These are phyloP conservation scores for Vigna reflexopilosa DNA, from an alignment of 306 rosid genomes.

Conservation along the genomic window DNA sequence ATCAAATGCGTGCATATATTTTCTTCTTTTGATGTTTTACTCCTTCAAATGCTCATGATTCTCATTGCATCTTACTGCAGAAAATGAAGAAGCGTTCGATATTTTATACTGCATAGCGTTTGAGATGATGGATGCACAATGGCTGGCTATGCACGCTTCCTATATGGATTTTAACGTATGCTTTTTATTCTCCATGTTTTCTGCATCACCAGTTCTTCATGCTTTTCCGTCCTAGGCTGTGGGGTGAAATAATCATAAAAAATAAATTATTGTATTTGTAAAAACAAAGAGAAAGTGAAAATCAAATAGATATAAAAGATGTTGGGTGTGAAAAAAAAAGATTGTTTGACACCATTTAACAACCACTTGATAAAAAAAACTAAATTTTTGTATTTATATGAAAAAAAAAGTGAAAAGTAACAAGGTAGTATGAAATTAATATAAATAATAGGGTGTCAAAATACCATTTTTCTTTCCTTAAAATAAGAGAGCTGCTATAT, in stretches of 20 bases:
- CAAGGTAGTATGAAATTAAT: too few species aligned
- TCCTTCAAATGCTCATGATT: constrained; percentile 26
- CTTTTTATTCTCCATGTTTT: constrained; percentile 38
- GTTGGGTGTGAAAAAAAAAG: too few species aligned
- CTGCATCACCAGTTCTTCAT: background rate
- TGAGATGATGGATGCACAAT: constrained; percentile 97
- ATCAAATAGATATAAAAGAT: too few species aligned
- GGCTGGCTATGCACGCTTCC: constrained; percentile 95
- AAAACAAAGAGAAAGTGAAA: too few species aligned
- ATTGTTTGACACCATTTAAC: too few species aligned
- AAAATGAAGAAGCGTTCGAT: constrained; percentile 88
- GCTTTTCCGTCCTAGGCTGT: background rate
- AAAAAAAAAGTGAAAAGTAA: too few species aligned
- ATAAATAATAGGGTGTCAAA: too few species aligned
- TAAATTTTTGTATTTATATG: too few species aligned
- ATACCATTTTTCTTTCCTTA: background rate
- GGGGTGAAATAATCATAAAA: too few species aligned
- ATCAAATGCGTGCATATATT: constrained; percentile 27
- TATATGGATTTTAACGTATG: constrained; percentile 94
- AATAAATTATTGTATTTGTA: too few species aligned
- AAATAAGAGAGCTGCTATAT: background rate
- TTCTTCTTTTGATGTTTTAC: background rate
- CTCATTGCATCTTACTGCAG: constrained; percentile 53
- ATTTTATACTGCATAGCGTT: constrained; percentile 81
- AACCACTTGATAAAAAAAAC: too few species aligned